These are phyloP conservation scores for Lentinula boryana DNA, from an alignment of 768 basidiomycete species.

Conservation along the genomic window DNA sequence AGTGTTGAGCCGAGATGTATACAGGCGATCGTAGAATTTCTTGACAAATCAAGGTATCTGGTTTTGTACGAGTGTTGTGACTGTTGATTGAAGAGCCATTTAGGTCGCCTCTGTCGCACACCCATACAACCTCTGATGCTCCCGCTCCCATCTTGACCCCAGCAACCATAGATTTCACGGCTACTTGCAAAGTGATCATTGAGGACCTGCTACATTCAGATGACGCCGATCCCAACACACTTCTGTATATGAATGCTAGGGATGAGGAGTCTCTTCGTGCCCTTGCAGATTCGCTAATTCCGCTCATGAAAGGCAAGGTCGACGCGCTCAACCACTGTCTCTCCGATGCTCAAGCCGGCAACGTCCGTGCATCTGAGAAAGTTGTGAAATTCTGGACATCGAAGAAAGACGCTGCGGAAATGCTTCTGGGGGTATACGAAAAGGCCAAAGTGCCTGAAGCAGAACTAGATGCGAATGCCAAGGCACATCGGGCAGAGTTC, in stretches of 20 bases:
- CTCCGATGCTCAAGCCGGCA: slow-evolving; percentile 41
- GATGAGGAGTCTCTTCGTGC: slow-evolving; percentile 43
- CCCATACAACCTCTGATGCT: slow-evolving; percentile 62
- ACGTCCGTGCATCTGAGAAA: slow-evolving; percentile 53
- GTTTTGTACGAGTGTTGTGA: not conserved
- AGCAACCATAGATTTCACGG: slow-evolving; percentile 69
- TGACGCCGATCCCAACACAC: slow-evolving; percentile 53
- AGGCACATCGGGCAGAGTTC: slow-evolving; percentile 39
- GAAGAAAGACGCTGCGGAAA: slow-evolving; percentile 40
- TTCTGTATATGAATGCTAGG: slow-evolving; percentile 56
- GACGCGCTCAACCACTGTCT: slow-evolving; percentile 45
- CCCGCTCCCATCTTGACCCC: slow-evolving; percentile 76
- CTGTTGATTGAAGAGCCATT: not conserved
- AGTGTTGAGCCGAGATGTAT: slow-evolving; percentile 1
- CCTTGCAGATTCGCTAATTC: slow-evolving; percentile 37
- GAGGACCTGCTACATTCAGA: slow-evolving; percentile 58
- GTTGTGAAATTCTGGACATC: slow-evolving; percentile 57
- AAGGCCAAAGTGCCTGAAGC: slow-evolving; percentile 33
- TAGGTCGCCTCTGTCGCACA: slow-evolving; percentile 52
- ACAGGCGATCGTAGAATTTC: slow-evolving; percentile 71
- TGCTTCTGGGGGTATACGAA: slow-evolving; percentile 38
- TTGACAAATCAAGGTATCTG: slow-evolving; percentile 66
- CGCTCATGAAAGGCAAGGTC: slow-evolving; percentile 40
- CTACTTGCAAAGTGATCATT: slow-evolving; percentile 47
- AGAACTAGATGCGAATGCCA: slow-evolving; percentile 33